Percentiles rank a stretch among this genome's conserved stretches.
Evolutionary conservation across 805 yeast species (phyloP).

Genomic region (Barnettozyma populi): DNA sequence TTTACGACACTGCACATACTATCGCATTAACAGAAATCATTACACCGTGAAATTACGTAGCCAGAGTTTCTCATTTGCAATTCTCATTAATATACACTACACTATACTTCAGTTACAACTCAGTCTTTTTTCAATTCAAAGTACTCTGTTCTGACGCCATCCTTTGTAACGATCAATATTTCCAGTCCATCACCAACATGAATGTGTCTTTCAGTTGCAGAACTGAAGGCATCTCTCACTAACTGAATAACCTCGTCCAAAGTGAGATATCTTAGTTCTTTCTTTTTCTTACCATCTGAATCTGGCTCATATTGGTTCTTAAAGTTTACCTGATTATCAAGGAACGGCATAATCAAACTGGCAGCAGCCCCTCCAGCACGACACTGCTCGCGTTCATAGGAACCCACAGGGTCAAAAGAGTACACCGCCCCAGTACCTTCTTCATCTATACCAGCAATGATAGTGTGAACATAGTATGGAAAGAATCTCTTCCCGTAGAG

Average conservation of each 20-base stretch:
- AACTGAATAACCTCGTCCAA: constrained; percentile 83
- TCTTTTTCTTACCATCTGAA: constrained; percentile 61
- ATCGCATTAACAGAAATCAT: not conserved
- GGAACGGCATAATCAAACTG: constrained; percentile 90
- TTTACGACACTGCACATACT: not conserved
- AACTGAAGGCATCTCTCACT: constrained; percentile 89
- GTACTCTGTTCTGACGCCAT: constrained; percentile 81
- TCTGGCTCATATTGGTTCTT: constrained; percentile 88
- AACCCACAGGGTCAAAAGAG: constrained; percentile 97
- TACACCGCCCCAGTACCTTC: constrained; percentile 90
- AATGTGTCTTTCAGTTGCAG: constrained; percentile 97
- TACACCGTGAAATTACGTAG: not conserved
- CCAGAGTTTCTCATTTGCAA: not conserved
- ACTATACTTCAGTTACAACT: not conserved
- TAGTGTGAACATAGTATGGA: constrained; percentile 95
- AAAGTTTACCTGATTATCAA: constrained; percentile 95
- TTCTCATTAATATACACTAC: constrained; percentile 1
- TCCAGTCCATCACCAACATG: constrained; percentile 97
- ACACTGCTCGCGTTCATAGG: constrained; percentile 95
- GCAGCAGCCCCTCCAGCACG: constrained; percentile 99
- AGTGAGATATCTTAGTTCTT: constrained; percentile 54
- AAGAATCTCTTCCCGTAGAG: constrained; percentile 90
- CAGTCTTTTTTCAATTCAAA: constrained; percentile 86
- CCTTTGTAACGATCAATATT: constrained; percentile 85
- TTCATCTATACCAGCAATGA: constrained; percentile 86